Base-by-base conservation (phyloP, 805 yeast genomes). In the Wickerhamomyces rabaulensis region DNA sequence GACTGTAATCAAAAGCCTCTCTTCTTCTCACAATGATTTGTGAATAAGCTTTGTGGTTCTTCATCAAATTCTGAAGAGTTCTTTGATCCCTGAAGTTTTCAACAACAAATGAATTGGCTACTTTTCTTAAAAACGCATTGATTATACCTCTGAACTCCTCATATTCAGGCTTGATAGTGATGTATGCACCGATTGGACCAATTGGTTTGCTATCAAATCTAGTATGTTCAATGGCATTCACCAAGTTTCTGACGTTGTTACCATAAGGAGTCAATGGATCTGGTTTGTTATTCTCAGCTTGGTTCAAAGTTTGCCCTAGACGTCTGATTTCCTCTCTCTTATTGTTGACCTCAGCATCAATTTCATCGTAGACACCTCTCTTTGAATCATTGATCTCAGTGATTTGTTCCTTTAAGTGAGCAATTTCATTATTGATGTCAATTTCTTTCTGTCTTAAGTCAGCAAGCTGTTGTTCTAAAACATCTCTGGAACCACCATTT, bases 171-270 rank as follows among this genome's bases (percentile, higher is more conserved):
- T 79, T 84, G 13, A 92, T 68, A 5, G 76, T 69, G 3, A 89
- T 69, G 49, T 67, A 66, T 4, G 71, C 53, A 1, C 96, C 97
- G 2, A 92, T 52, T 0, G 99, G 99, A 0, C 98, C 98, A 16
- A 84, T 63, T 0, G 96, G 95, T 31, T 57, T 58, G 2, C 62
- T 55, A 16, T 71, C 72, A 71, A 77, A 82, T 15, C 63, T 55
- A 0, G 53, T 41, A 13, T 67, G 67, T 2, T 60, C 54, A 5
- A 57, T 45, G 0, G 47, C 53, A 2, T 15, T 10, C 0, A 49
- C 43, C 10, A 47, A 52, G 8, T 25, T 9, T 29, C 16, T 39
- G 12, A 51, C 9, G 6, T 13, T 8, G 1, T 21, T 6, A 2
- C 40, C 45, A 35, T 39, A 59, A 1, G 43, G 35, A 2, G 22